Base-by-base conservation (phyloP, 2,329 filamentous ascomycete species). In the Pseudocercospora cruenta region DNA sequence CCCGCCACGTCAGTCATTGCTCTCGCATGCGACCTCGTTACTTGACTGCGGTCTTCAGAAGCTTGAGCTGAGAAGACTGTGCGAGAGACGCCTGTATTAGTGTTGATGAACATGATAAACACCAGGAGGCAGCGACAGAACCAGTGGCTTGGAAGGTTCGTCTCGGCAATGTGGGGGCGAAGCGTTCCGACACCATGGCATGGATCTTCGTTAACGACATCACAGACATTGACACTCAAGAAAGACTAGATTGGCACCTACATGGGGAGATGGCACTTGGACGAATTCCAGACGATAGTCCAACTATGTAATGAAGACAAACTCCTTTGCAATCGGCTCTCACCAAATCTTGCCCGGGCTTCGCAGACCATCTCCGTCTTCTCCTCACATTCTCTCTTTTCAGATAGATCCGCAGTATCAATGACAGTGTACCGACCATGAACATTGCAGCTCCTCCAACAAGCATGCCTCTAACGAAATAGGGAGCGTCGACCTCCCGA, bases 361-460 rank as follows among this genome's bases (percentile, higher is more conserved):
- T 26, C 22, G 54, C 57, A 26, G 51, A 57, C 66, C 51, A 65
- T 19, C 24, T 59, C 36, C 49, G 24, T 55, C 43, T 49, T 26
- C 54, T 66, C 65, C 60, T 70, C 28, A 14, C 31, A 69, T 81
- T 80, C 71, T 77, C 74, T 64, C 72, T 75, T 2, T 66, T 63
- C 58, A 84, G 68, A 19, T 81, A 74, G 58, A 77, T 67, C 62
- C 84, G 78, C 75, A 87, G 68, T 0, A 76, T 72, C 14, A 76
- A 66, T 1, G 82, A 80, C 60, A 86, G 67, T 3, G 80, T 19
- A 0, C 76, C 82, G 21, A 84, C 84, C 0, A 79, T 19, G 3
- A 78, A 70, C 85, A 87, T 87, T 22, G 82, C 82, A 0, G 65
- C 76, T 0, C 83, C 83, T 75, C 85, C 86, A 10, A 83, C 75